Evolutionary conservation across 768 basidiomycete genomes (phyloP).

Genomic region (Xerocomellus amylosporus): DNA sequence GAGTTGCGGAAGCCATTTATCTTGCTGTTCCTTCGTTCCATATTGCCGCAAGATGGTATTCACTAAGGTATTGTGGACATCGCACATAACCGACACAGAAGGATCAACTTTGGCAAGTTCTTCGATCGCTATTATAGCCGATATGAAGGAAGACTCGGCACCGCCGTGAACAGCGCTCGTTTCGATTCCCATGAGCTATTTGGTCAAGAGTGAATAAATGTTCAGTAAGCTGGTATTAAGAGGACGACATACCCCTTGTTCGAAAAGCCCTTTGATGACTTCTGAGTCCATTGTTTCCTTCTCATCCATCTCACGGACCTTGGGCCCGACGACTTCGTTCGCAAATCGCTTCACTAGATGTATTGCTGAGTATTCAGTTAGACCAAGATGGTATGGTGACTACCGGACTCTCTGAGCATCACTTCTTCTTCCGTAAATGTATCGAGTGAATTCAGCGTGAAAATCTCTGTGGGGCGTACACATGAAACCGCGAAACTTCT

Average conservation of each 20-base stretch:
- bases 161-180: constrained; percentile 82
- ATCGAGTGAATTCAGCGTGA: constrained; percentile 60
- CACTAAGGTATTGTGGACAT: constrained; percentile 98
- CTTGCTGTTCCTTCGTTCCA: constrained; percentile 79
- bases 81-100: constrained; percentile 92
- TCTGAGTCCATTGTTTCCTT: constrained; percentile 89
- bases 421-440: constrained; percentile 92
- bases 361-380: constrained; percentile 6
- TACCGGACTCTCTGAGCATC: constrained; percentile 90
- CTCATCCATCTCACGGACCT: constrained; percentile 97
- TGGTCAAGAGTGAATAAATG: not conserved
- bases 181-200: constrained; percentile 96
- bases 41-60: constrained; percentile 91
- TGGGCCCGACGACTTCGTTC: constrained; percentile 83
- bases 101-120: constrained; percentile 97
- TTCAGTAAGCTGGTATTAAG: not conserved
- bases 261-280: constrained; percentile 85
- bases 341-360: constrained; percentile 83
- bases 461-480: constrained; percentile 25
- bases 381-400: constrained; percentile 17
- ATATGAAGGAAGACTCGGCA: constrained; percentile 87
- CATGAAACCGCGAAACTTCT: constrained; percentile 29
- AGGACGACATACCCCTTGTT: constrained; percentile 74
- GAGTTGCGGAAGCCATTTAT: constrained; percentile 84
- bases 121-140: constrained; percentile 94